Evolutionary conservation across 495 filamentous ascomycete species (phyloP).

Genomic region (Xylaria bambusicola): DNA sequence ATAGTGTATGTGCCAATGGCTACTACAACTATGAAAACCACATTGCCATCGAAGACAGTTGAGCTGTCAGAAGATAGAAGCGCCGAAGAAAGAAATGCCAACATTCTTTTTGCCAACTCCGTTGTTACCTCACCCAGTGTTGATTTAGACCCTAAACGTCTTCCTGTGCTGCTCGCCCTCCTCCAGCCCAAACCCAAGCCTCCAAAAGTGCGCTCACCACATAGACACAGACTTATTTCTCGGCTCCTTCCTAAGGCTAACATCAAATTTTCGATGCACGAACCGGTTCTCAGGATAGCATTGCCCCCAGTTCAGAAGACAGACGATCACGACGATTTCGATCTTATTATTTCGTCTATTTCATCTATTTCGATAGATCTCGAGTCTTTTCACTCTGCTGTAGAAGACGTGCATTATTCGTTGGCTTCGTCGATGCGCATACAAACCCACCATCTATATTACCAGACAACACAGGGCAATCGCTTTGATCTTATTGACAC

Average conservation of each 20-base stretch:
- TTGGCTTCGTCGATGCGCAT: slow-evolving; percentile 79
- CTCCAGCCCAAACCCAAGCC: slow-evolving; percentile 58
- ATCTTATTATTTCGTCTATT: slow-evolving; percentile 89
- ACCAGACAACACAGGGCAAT: slow-evolving; percentile 79
- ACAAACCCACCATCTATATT: slow-evolving; percentile 89
- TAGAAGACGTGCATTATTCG: slow-evolving; percentile 83
- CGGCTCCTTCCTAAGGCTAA: slow-evolving; percentile 89
- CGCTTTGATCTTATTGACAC: slow-evolving; percentile 84
- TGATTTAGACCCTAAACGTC: slow-evolving; percentile 91
- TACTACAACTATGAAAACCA: slow-evolving; percentile 92
- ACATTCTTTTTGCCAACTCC: slow-evolving; percentile 93
- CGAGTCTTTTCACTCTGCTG: slow-evolving; percentile 89
- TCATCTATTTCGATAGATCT: slow-evolving; percentile 90
- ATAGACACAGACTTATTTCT: slow-evolving; percentile 74
- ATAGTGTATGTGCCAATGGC: slow-evolving; percentile 97
- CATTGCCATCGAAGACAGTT: slow-evolving; percentile 91
- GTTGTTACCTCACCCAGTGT: slow-evolving; percentile 95
- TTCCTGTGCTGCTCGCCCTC: slow-evolving; percentile 82
- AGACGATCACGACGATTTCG: slow-evolving; percentile 76
- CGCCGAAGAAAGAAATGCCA: slow-evolving; percentile 86
- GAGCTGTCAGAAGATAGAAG: slow-evolving; percentile 73
- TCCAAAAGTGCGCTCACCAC: slow-evolving; percentile 44
- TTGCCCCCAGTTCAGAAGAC: slow-evolving; percentile 67
- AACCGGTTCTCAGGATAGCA: slow-evolving; percentile 87
- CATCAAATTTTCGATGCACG: slow-evolving; percentile 94